Base-by-base conservation (phyloP, 805 yeast genomes). In the Torulaspora gathmanii region DNA sequence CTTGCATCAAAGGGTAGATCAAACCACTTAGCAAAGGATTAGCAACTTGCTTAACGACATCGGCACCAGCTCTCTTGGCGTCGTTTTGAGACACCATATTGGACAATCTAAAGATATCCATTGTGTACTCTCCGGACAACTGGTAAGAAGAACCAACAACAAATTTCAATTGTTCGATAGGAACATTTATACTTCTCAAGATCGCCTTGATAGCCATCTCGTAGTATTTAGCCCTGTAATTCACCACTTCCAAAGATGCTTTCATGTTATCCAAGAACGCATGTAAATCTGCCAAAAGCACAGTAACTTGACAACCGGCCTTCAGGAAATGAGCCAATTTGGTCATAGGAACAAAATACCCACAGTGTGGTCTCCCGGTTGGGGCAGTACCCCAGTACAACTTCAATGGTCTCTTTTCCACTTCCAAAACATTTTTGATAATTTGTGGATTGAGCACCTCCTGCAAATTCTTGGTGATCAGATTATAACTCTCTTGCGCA, bases 381-480 rank as follows among this genome's bases (percentile, higher is more conserved):
- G 99, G 98, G 6, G 99, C 99, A 16, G 98, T 90, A 55, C 99
- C 99, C 98, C 97, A 93, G 79, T 93, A 93, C 61, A 93, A 70
- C 60, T 80, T 85, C 55, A 95, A 68, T 11, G 93, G 86, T 58
- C 95, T 80, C 58, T 87, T 79, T 60, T 87, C 84, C 44, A 77
- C 82, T 63, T 86, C 93, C 50, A 90, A 72, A 27, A 88, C 80
- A 61, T 88, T 78, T 63, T 85, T 85, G 68, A 91, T 86, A 68
- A 89, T 87, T 67, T 86, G 90, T 31, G 80, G 83, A 65, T 91
- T 88, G 49, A 93, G 77, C 42, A 85, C 91, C 72, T 93, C 99
- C 68, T 93, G 98, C 48, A 93, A 78, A 63, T 83, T 82, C 64
- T 83, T 82, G 36, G 95, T 84, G 62, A 93, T 89, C 54, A 88